Evolutionary conservation across 2,329 filamentous ascomycete genomes (phyloP).

Genomic region (Ophiostoma quercus): DNA sequence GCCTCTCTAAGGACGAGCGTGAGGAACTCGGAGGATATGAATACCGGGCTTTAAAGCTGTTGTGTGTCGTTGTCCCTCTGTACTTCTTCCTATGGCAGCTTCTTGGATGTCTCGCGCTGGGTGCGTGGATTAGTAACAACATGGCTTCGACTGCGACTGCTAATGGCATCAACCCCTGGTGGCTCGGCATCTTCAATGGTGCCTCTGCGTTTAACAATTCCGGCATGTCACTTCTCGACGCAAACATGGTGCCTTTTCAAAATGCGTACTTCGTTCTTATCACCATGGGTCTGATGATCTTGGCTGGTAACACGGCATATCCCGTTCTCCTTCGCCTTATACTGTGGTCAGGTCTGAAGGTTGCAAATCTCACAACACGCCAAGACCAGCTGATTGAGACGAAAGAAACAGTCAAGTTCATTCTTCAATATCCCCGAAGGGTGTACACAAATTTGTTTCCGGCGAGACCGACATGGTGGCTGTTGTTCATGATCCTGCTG

Average conservation of each 20-base stretch:
- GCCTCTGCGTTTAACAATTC: constrained; percentile 66
- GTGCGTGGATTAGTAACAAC: constrained; percentile 54
- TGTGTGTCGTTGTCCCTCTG: constrained; percentile 54
- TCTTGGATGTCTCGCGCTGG: constrained; percentile 53
- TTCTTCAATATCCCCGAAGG: constrained; percentile 51
- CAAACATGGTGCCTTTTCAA: constrained; percentile 60
- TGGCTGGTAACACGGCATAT: constrained; percentile 63
- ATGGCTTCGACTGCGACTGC: constrained; percentile 43
- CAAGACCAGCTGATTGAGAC: constrained; percentile 37
- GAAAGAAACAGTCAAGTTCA: constrained; percentile 50
- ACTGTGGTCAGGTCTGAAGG: constrained; percentile 48
- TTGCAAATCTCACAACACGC: constrained; percentile 38
- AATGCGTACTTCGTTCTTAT: constrained; percentile 47
- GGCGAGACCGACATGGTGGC: constrained; percentile 58
- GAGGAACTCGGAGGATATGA: constrained; percentile 58
- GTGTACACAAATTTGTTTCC: constrained; percentile 63
- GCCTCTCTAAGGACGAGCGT: constrained; percentile 48
- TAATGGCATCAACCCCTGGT: constrained; percentile 62
- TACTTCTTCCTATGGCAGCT: constrained; percentile 59
- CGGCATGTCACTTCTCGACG: constrained; percentile 63
- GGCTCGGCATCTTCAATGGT: constrained; percentile 63
- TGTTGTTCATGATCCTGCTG: constrained; percentile 54
- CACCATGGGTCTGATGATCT: constrained; percentile 52
- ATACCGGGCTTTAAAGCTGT: constrained; percentile 56
- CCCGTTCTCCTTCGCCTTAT: constrained; percentile 58